Evolutionary conservation across 352 stramenopile genomes (phyloP).

Genomic region (Elongisporangium prolatum): DNA sequence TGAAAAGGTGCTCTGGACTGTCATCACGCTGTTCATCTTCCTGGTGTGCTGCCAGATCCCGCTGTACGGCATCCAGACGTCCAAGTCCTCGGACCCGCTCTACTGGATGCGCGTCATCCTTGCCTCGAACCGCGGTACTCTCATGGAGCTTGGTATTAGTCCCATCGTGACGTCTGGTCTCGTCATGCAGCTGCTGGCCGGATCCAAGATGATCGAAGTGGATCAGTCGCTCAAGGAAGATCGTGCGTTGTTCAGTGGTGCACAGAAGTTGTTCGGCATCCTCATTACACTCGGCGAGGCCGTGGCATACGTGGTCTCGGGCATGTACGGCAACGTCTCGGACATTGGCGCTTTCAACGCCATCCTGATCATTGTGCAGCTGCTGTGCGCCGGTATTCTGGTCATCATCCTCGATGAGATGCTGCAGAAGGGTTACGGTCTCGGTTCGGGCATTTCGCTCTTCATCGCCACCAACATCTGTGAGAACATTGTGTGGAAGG

Average conservation of each 20-base stretch:
- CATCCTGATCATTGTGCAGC: constrained; percentile 98
- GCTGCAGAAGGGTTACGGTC: constrained; percentile 99
- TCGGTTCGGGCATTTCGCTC: constrained; percentile 98
- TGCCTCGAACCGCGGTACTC: constrained; percentile 96
- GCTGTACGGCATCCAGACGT: constrained; percentile 98
- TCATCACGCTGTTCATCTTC: constrained; percentile 99
- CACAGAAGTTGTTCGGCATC: constrained; percentile 99
- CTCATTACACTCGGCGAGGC: constrained; percentile 98
- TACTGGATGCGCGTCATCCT: constrained; percentile 99
- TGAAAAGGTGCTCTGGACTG: constrained; percentile 99
- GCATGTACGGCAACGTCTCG: constrained; percentile 98
- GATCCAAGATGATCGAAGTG: constrained; percentile 98
- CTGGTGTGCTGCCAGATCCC: constrained; percentile 99
- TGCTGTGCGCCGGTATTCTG: constrained; percentile 98
- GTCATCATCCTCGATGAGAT: constrained; percentile 99
- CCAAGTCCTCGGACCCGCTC: constrained; percentile 98
- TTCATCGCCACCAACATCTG: constrained; percentile 99
- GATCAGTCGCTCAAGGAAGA: constrained; percentile 99
- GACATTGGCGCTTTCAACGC: constrained; percentile 98
- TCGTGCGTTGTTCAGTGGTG: constrained; percentile 95
- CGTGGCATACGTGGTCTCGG: constrained; percentile 98
- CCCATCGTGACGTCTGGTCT: constrained; percentile 98
- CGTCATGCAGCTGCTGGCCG: constrained; percentile 99
- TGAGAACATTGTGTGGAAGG: constrained; percentile 99
- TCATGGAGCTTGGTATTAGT: constrained; percentile 98